These are phyloP conservation scores for Colletotrichum cuscutae DNA, from an alignment of 2,329 filamentous ascomycete genomes.

Conservation along the genomic window DNA sequence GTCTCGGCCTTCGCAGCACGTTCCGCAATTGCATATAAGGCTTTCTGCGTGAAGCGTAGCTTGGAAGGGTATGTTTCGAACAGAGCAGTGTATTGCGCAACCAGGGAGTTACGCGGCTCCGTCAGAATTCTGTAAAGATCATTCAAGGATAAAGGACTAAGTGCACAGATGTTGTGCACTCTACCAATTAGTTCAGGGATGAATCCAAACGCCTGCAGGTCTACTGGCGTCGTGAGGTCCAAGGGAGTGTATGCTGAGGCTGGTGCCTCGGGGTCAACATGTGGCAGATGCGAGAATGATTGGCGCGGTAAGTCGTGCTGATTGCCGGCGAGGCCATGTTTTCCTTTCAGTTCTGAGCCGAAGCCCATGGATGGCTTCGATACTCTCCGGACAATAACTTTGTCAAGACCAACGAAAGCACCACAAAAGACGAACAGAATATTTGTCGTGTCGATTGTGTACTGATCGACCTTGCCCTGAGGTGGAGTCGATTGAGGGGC, in stretches of 20 bases:
- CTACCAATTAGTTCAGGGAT: constrained; percentile 97
- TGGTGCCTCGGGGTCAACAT: constrained; percentile 54
- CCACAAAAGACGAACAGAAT: constrained; percentile 98
- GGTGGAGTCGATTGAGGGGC: constrained; percentile 58
- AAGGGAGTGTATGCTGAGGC: constrained; percentile 64
- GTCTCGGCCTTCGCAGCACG: constrained; percentile 71
- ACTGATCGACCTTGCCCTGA: constrained; percentile 67
- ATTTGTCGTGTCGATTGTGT: constrained; percentile 89
- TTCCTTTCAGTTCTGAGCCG: constrained; percentile 80
- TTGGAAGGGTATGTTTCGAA: constrained; percentile 85
- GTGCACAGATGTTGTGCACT: constrained; percentile 87
- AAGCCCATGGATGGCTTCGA: constrained; percentile 90
- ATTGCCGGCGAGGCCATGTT: constrained; percentile 57
- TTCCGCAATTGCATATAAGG: constrained; percentile 83
- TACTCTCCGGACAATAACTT: constrained; percentile 86
- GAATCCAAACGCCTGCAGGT: constrained; percentile 87
- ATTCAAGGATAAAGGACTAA: constrained; percentile 76
- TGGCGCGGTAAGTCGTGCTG: constrained; percentile 74
- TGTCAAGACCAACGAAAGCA: constrained; percentile 93
- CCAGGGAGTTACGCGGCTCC: constrained; percentile 88
- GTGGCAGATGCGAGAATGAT: constrained; percentile 65
- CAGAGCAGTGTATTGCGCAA: constrained; percentile 88
- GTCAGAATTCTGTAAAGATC: constrained; percentile 89
- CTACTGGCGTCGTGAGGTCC: constrained; percentile 78
- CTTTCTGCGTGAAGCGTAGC: constrained; percentile 83